Conservation (phyloP, 164 flowering plant genomes). For the Litsea cubeba region DNA sequence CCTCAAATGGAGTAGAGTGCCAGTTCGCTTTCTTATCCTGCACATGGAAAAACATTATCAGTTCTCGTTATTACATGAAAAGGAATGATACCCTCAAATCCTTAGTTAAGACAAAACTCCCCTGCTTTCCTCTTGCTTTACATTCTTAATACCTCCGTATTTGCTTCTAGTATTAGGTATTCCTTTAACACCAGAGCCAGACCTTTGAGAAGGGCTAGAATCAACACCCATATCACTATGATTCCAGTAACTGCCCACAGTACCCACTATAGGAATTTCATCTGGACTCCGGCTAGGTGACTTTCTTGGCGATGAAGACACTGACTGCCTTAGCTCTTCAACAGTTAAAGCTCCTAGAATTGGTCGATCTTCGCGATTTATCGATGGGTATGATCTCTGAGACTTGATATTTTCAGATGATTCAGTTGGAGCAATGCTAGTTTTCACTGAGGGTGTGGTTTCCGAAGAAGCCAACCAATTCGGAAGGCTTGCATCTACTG, state of each 20-base stretch:
- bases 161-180: constrained; percentile 95
- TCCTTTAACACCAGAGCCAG: constrained; percentile 40
- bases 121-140: constrained; percentile 12
- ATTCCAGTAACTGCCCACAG: constrained; percentile 83
- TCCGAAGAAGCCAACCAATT: constrained; percentile 69
- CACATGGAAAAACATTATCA: constrained; percentile 10
- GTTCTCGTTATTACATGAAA: neutral
- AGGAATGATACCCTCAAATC: constrained; percentile 6
- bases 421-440: constrained; percentile 15
- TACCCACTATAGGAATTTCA: constrained; percentile 82
- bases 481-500: constrained; percentile 60
- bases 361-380: constrained; percentile 66
- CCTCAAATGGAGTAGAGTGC: constrained; percentile 91
- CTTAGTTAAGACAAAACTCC: neutral
- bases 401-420: constrained; percentile 38
- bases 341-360: constrained; percentile 82
- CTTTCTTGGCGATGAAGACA: constrained; percentile 59
- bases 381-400: constrained; percentile 39
- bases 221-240: constrained; percentile 27
- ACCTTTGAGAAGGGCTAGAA: constrained; percentile 37
- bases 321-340: constrained; percentile 66
- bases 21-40: constrained; percentile 92
- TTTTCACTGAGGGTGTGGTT: constrained; percentile 33
- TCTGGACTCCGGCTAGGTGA: constrained; percentile 79
- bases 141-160: constrained; percentile 65